Evolutionary conservation across 768 basidiomycete species (phyloP).

Genomic region (Tubosaeta brunneosetosa): DNA sequence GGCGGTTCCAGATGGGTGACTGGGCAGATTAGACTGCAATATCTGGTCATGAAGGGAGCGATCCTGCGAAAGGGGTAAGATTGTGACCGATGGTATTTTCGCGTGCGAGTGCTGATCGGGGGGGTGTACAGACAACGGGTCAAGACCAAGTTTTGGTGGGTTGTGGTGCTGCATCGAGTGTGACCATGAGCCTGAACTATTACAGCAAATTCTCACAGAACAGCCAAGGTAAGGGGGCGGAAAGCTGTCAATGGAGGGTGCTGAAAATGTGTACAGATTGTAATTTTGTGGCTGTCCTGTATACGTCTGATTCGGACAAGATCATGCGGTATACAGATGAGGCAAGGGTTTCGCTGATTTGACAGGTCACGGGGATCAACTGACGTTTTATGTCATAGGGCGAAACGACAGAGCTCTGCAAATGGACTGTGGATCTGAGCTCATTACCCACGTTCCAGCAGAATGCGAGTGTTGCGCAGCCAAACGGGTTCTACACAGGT

Average conservation of each 20-base stretch:
- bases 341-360: slow-evolving; percentile 26
- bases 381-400: slow-evolving; percentile 41
- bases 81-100: slow-evolving; percentile 1
- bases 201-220: slow-evolving; percentile 68
- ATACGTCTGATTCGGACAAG: slow-evolving; percentile 69
- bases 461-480: slow-evolving; percentile 52
- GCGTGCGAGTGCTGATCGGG: slow-evolving; percentile 17
- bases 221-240: slow-evolving; percentile 38
- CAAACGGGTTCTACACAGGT: slow-evolving; percentile 78
- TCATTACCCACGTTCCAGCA: slow-evolving; percentile 75
- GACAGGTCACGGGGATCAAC: slow-evolving; percentile 11
- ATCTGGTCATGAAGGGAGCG: slow-evolving; percentile 82
- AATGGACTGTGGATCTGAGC: slow-evolving; percentile 84
- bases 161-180: slow-evolving; percentile 1
- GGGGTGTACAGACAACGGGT: slow-evolving; percentile 59
- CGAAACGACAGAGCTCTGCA: slow-evolving; percentile 68
- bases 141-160: slow-evolving; percentile 78
- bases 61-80: slow-evolving; percentile 80
- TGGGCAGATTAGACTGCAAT: slow-evolving; percentile 60
- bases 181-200: slow-evolving; percentile 8
- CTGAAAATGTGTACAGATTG: slow-evolving; percentile 46
- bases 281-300: slow-evolving; percentile 76
- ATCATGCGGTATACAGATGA: slow-evolving; percentile 84
- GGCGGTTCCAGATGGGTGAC: slow-evolving; percentile 10
- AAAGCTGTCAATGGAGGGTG: neutral